Evolutionary conservation across 2,329 filamentous ascomycete genomes (phyloP), one percentile per base, ranked within the genome.

Genomic region (Colletotrichum acutatum): DNA sequence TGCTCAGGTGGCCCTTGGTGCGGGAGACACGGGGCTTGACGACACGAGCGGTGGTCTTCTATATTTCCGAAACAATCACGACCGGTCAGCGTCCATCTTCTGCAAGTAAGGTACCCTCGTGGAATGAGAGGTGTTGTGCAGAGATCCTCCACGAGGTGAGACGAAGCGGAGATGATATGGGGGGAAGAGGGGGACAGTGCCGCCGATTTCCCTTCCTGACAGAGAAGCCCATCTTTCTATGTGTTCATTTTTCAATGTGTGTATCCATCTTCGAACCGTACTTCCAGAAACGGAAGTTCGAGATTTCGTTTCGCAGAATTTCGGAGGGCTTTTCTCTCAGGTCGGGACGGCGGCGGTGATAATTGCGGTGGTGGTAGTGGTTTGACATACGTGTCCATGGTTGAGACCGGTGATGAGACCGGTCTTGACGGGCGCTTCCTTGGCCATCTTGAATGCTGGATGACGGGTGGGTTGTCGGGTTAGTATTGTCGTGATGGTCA

Each of bases 1-100:
- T 98, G 90, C 94, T 97, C 83, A 97, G 89, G 88, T 97, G 94
- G 81, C 97, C 97, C 92, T 98, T 98, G 89, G 92, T 95, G 81
- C 93, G 90, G 83, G 92, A 94, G 82, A 95, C 90, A 82, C 93
- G 91, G 82, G 91, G 90, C 90, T 95, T 95, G 85, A 87, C 85
- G 82, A 93, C 92, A 83, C 94, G 91, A 80, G 91, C 84, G 80
- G 93, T 95, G 86, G 93, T 95, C 91, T 95, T 95, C 93, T 95
- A 86, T 86, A 86, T 75, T 78, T 71, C 74, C 75, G 77, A 76
- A 74, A n/a, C 6, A 42, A 81, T 30, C 42, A 77, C 76, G 79
- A 77, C 85, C 84, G 86, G 87, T 88, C 87, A 88, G 84, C 85
- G 90, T 91, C 90, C 90, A 91, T 90, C 88, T 82, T 89, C 88